Conservation (phyloP, 2,329 filamentous ascomycete species). For the Tolypocladium tundrense region DNA sequence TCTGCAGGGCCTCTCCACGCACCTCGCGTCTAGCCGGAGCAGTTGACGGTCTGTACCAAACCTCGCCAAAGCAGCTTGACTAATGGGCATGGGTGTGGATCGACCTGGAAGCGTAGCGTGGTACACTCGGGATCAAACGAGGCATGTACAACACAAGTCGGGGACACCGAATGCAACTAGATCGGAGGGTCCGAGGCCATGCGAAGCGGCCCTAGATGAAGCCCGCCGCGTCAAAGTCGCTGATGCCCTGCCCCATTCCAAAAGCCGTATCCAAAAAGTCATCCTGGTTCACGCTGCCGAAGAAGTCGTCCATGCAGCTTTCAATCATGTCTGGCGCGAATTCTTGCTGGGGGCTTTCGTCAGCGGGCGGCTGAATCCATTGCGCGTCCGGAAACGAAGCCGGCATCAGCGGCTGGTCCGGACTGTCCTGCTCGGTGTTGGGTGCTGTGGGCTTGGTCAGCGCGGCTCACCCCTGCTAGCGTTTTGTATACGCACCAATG, state of each 20-base stretch:
- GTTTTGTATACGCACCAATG: constrained; percentile 2
- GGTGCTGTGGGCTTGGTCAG: not conserved
- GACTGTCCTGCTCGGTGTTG: not conserved
- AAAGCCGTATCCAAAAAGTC: constrained; percentile 3
- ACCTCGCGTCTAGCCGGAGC: constrained; percentile 24
- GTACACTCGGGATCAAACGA: not conserved
- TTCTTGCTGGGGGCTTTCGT: not conserved
- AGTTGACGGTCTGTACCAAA: constrained; percentile 35
- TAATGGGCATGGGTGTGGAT: not conserved
- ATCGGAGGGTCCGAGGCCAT: too few relatives aligned
- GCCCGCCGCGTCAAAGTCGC: constrained; percentile 10
- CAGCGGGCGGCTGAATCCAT: not conserved
- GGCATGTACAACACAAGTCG: not conserved
- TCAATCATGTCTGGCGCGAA: not conserved
- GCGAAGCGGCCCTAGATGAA: constrained; percentile 5
- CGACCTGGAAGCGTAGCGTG: not conserved
- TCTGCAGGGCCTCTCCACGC: not conserved
- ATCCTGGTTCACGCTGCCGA: constrained; percentile 4
- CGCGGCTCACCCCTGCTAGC: not conserved
- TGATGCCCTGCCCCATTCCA: constrained; percentile 6
- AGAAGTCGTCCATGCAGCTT: constrained; percentile 6
- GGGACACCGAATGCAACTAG: too few relatives aligned
- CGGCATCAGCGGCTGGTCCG: not conserved
- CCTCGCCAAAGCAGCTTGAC: constrained; percentile 5
- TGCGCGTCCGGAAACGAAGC: not conserved